Evolutionary conservation across 1,284 basidiomycete genomes (phyloP).

Genomic region (Athelia psychrophila): DNA sequence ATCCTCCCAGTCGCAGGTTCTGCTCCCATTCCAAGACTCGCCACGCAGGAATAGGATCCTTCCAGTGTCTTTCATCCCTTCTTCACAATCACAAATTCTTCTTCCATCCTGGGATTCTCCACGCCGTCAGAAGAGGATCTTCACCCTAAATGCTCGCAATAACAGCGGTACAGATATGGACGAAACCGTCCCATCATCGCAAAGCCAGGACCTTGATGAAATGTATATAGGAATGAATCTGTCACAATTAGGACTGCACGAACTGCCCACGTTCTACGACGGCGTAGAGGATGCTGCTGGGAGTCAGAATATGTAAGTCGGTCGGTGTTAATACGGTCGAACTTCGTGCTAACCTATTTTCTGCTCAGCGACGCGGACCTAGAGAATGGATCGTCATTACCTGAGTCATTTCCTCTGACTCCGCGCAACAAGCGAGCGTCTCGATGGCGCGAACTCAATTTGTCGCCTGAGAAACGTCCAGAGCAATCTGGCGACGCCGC

Average conservation of each 20-base stretch:
- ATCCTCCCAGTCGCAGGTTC: background rate
- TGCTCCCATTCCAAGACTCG: background rate
- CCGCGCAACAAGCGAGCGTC: background rate
- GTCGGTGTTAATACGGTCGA: too few species aligned
- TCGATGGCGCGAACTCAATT: background rate
- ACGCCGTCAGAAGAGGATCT: background rate
- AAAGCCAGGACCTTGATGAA: background rate
- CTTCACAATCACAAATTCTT: background rate
- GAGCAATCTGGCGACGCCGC: too few species aligned
- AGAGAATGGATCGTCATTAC: background rate
- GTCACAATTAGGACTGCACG: background rate
- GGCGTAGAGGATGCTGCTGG: too few species aligned
- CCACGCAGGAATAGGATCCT: background rate
- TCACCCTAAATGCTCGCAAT: background rate
- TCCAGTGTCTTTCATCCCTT: background rate
- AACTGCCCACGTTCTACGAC: background rate
- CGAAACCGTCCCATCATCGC: background rate
- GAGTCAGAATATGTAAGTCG: too few species aligned
- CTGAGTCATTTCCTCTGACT: background rate
- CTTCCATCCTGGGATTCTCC: background rate
- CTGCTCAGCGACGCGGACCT: background rate
- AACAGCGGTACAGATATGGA: background rate
- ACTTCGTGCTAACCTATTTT: too few species aligned
- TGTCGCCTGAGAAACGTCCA: background rate
- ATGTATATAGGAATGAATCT: background rate